Base-by-base conservation (phyloP, 176 grass and related monocot species). In the Neostapfia colusana region DNA sequence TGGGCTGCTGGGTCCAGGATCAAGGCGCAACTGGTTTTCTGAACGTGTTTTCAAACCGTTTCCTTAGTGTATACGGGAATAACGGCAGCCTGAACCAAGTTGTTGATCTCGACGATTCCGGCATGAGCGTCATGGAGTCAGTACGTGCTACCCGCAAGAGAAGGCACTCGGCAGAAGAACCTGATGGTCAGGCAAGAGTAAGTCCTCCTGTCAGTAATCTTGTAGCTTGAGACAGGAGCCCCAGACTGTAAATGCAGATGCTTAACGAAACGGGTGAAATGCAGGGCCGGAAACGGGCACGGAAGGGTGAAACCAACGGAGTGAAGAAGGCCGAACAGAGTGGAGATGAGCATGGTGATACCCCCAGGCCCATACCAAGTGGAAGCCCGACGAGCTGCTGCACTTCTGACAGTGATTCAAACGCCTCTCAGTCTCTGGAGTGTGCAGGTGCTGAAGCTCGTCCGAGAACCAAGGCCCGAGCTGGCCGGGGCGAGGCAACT, bases 331-430 rank as follows among this genome's bases (percentile, higher is more conserved):
- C n/a, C 23, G 69, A 79, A 37, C 67, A 59, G 55, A 75, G 10
- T 18, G 77, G 70, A 20, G 83, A 84, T 18, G 81, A 76, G 38
- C 80, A 88, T 53, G 57, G 49, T 0, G 75, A 43, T 42, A 56
- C 26, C 7, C 31, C 67, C 28, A 44, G 43, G 14, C 31, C 31
- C n/a, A n/a, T n/a, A 31, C 18, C 66, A 2, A 69, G 70, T 56
- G 77, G 46, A 46, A 82, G 63, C 85, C 73, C 69, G 69, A 77
- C 60, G 1, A 81, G 78, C 81, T 80, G 69, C 45, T 95, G 75
- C 67, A 91, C 63, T 17, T 95, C 92, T 28, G 89, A 95, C 8
- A 76, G 86, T 12, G 77, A 95, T 38, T 89, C 92, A 1, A 91
- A 87, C 54, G 83, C 63, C 18, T 91, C 89, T 82, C 87, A 28